phyloP scores from a whole-genome alignment of 306 rosid genomes.

The Benincasa hispida region DNA sequence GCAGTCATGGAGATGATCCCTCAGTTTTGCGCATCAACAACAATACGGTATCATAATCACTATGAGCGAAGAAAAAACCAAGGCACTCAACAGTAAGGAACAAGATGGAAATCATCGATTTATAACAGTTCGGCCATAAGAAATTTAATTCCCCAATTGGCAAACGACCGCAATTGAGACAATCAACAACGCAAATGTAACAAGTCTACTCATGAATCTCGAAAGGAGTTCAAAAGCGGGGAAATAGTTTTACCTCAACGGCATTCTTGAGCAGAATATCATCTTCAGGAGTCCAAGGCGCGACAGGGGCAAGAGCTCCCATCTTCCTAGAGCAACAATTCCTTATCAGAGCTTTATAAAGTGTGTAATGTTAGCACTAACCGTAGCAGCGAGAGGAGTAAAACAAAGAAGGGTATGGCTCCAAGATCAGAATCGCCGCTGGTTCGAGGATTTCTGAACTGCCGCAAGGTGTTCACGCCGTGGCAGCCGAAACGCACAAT shows the following conservation, averaged over 20 bases:
- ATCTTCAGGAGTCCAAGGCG: constrained; percentile 61
- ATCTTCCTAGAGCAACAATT: constrained; percentile 14
- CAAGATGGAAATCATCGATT: not conserved
- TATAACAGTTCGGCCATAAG: not conserved
- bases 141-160: not conserved
- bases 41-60: not conserved
- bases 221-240: not conserved
- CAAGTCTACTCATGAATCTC: not conserved
- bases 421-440: not conserved
- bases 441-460: not conserved
- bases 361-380: not conserved
- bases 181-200: not conserved
- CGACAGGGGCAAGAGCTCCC: constrained; percentile 60
- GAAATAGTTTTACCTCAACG: constrained; percentile 47
- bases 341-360: not conserved
- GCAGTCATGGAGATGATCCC: not conserved
- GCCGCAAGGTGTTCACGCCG: not conserved
- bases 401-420: not conserved
- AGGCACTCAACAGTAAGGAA: not conserved
- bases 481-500: no score
- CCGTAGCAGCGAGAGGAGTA: not conserved
- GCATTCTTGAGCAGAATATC: constrained; percentile 78
- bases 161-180: not conserved
- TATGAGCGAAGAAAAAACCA: not conserved
- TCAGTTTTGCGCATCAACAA: not conserved